These are phyloP conservation scores for Pseudovirgaria hyperparasitica DNA, from an alignment of 2,329 filamentous ascomycete genomes.

Conservation along the genomic window DNA sequence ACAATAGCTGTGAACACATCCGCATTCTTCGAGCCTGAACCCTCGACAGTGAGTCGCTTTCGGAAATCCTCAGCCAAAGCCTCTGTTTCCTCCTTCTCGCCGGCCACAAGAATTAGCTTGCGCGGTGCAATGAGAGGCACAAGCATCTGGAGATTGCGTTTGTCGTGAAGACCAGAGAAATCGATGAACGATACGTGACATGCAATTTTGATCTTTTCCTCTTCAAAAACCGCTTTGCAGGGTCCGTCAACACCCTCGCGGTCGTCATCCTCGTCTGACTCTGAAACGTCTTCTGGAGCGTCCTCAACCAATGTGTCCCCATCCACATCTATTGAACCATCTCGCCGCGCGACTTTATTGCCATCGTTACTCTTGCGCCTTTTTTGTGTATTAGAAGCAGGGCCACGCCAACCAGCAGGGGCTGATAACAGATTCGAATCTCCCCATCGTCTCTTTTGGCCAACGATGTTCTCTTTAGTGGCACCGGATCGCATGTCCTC, in stretches of 20 bases:
- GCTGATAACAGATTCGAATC: constrained; percentile 49
- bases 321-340: constrained; percentile 24
- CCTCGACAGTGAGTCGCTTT: constrained; percentile 44
- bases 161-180: constrained; percentile 85
- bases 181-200: constrained; percentile 79
- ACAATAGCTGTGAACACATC: constrained; percentile 71
- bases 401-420: no score
- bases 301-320: no score
- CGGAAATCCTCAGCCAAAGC: constrained; percentile 70
- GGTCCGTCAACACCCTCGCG: constrained; percentile 47
- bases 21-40: constrained; percentile 30
- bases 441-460: constrained; percentile 95
- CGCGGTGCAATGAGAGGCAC: constrained; percentile 88
- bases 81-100: constrained; percentile 59
- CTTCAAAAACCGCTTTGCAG: constrained; percentile 57
- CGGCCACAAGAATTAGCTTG: constrained; percentile 86
- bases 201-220: constrained; percentile 52
- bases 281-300: constrained; percentile 33
- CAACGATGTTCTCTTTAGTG: constrained; percentile 43
- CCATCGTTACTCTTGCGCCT: constrained; percentile 28
- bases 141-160: constrained; percentile 84
- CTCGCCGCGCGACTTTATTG: constrained; percentile 12
- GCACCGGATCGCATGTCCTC: constrained; percentile 45
- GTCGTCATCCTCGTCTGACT: constrained; percentile 38
- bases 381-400: no score